Evolutionary conservation across 805 yeast species (phyloP).

Genomic region (Cyberlindnera nakhonratchasimensis): DNA sequence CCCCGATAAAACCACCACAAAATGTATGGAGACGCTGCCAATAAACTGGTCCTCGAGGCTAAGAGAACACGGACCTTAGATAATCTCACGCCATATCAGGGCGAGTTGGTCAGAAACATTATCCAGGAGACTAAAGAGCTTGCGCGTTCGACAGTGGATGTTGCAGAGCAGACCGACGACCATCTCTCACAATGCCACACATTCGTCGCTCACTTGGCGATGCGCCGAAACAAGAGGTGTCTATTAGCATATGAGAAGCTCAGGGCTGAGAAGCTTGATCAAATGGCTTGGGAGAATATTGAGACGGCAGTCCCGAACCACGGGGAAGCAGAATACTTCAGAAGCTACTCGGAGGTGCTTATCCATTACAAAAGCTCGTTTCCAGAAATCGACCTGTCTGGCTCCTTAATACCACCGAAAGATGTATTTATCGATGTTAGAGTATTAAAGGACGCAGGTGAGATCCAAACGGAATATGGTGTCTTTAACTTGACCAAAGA

Average conservation of each 20-base stretch:
- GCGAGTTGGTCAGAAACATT: constrained; percentile 65
- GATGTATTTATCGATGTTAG: constrained; percentile 93
- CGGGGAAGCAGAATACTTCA: constrained; percentile 74
- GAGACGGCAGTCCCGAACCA: constrained; percentile 62
- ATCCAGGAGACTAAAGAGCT: constrained; percentile 68
- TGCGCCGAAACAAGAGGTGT: constrained; percentile 89
- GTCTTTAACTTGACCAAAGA: constrained; percentile 90
- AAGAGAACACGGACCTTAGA: constrained; percentile 69
- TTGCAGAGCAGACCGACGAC: constrained; percentile 5
- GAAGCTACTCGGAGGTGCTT: constrained; percentile 65
- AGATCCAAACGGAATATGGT: constrained; percentile 95
- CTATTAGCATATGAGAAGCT: constrained; percentile 76
- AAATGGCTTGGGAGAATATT: constrained; percentile 66
- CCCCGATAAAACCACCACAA: neutral
- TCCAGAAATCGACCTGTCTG: constrained; percentile 82
- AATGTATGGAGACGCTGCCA: constrained; percentile 90
- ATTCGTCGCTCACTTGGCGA: constrained; percentile 28
- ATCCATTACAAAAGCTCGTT: constrained; percentile 75
- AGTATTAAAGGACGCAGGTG: constrained; percentile 92
- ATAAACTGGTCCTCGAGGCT: constrained; percentile 81
- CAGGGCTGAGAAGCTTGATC: constrained; percentile 64
- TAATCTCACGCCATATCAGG: constrained; percentile 64
- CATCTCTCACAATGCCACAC: constrained; percentile 14
- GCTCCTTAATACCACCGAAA: constrained; percentile 85
- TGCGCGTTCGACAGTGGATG: constrained; percentile 32